Conservation (phyloP, 192 early-diverging fungal genomes). For the Coemansia reversa region DNA sequence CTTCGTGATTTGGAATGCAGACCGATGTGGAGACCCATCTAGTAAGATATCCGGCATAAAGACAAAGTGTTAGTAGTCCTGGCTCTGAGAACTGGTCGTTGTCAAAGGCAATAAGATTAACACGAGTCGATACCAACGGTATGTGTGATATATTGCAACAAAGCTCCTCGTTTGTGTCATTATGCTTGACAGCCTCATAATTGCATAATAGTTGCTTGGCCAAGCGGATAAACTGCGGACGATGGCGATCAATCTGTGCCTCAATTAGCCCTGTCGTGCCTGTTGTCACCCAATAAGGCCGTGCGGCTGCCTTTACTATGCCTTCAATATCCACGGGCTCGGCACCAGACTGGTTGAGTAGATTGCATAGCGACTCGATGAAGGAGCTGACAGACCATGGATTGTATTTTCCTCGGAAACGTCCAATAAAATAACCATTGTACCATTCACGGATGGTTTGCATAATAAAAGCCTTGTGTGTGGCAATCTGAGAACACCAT, state of each 20-base stretch:
- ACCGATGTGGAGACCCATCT: slow-evolving; percentile 12
- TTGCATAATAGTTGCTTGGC: slow-evolving; percentile 15
- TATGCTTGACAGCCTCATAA: slow-evolving; percentile 12
- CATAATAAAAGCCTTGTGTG: slow-evolving; percentile 23
- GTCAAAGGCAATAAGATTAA: slow-evolving; percentile 17
- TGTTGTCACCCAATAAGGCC: slow-evolving; percentile 30
- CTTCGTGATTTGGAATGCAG: slow-evolving; percentile 38
- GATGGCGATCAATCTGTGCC: slow-evolving; percentile 20
- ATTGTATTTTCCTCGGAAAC: slow-evolving; percentile 49
- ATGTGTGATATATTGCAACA: slow-evolving; percentile 3
- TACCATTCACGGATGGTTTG: slow-evolving; percentile 24
- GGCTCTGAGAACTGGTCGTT: slow-evolving; percentile 25
- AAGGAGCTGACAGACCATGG: slow-evolving; percentile 47
- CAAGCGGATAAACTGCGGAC: slow-evolving; percentile 11
- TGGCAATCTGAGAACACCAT: slow-evolving; percentile 6
- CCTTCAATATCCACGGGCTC: neutral
- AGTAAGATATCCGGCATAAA: slow-evolving; percentile 27
- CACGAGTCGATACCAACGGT: slow-evolving; percentile 1
- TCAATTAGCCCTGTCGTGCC: slow-evolving; percentile 26
- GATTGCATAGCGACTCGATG: slow-evolving; percentile 24
- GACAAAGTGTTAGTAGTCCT: slow-evolving; percentile 20
- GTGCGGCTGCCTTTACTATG: slow-evolving; percentile 11
- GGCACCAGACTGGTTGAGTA: slow-evolving; percentile 3
- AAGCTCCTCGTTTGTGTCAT: neutral
- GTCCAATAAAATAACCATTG: slow-evolving; percentile 37